Base-by-base conservation (phyloP, 108 stramenopile species). In the Nannochloropsis granulata region DNA sequence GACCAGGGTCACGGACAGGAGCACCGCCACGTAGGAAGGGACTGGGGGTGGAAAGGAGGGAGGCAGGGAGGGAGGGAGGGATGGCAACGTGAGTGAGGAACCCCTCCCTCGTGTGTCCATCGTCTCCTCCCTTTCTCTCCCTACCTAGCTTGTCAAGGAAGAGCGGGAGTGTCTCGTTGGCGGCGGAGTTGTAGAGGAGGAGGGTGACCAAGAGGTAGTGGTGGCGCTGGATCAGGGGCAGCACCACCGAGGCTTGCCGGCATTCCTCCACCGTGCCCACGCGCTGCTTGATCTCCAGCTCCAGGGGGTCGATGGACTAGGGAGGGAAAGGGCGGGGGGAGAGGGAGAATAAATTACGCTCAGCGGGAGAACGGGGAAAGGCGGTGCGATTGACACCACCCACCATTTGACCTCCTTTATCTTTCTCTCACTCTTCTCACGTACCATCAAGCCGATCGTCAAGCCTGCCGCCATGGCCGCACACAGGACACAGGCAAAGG, bases 391-490 rank as follows among this genome's bases (percentile, higher is more conserved):
- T 34, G 34, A 34, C 34, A 5, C 34, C 34, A 34, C 34, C 34
- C 34, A 34, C 34, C 5, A 34, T 34, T 34, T 5, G 34, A 34
- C 34, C 34, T 1, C 34, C 34, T 34, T 5, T n/a, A n/a, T n/a
- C 56, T 71, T n/a, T n/a, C 56, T 16, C 11, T 71, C 56, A 16
- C n/a, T n/a, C n/a, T n/a, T n/a, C 56, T 71, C 56, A 71, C 56
- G 56, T n/a, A 71, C 56, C 56, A 97, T 81, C 78, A 98, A 43
- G n/a, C 97, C 97, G 93, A 97, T 94, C 12, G 95, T 96, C 23
- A 98, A 89, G 7, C 97, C 97, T 26, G 97, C 95, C 11, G 95
- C 95, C 13, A 96, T 80, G 0, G 95, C 97, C 13, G 95, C 97
- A n/a, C 90, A 90, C 21, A 80, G 23, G 43, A 97, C 92, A 83